phyloP scores from a whole-genome alignment of 306 rosid genomes.

The Hippophae gyantsensis region DNA sequence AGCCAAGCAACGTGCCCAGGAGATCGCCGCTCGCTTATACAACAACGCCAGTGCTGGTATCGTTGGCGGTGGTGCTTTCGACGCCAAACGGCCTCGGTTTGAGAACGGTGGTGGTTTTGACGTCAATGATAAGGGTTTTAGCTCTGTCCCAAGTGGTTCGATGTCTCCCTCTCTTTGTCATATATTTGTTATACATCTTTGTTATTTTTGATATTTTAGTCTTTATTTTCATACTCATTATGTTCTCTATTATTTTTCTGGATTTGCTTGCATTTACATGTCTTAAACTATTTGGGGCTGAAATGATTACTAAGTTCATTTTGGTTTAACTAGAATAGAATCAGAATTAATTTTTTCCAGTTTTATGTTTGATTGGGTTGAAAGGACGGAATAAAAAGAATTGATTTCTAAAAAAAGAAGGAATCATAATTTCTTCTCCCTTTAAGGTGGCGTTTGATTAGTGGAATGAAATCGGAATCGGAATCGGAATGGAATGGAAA shows the following conservation, averaged over 20 bases:
- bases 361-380: no score
- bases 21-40: conserved; percentile 82
- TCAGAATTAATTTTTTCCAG: no score
- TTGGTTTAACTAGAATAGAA: no score
- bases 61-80: conserved; percentile 28
- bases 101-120: conserved; percentile 77
- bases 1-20: conserved; percentile 94
- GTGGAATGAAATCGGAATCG: no score
- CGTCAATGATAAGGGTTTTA: conserved; percentile 46
- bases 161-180: background rate
- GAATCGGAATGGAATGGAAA: no score
- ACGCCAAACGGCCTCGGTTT: conserved; percentile 67
- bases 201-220: no score
- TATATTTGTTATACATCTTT: background rate
- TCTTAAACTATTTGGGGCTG: background rate
- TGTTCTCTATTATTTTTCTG: no score
- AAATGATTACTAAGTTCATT: no score
- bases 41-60: conserved; percentile 22
- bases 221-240: background rate
- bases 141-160: conserved; percentile 26
- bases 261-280: background rate
- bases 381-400: no score
- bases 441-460: no score
- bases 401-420: no score
- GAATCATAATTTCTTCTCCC: no score